phyloP scores from a whole-genome alignment of 2,329 filamentous ascomycete genomes.

The Acrocalymma vagum region DNA sequence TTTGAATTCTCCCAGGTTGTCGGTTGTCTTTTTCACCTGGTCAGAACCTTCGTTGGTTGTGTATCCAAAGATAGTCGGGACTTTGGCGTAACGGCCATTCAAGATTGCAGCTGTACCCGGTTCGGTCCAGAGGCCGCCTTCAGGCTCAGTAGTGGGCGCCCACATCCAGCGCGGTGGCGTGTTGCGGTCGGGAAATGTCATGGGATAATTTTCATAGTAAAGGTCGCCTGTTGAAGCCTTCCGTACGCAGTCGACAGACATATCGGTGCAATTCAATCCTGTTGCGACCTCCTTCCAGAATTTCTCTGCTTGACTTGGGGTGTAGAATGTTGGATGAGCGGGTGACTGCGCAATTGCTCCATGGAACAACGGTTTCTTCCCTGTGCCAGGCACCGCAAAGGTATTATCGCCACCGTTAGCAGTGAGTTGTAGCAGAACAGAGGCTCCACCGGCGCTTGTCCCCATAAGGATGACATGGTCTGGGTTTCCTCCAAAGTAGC shows the following conservation, averaged over 20 bases:
- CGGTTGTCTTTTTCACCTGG: constrained; percentile 46
- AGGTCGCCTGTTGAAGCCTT: constrained; percentile 35
- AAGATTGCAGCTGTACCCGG: constrained; percentile 37
- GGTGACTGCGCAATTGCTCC: constrained; percentile 42
- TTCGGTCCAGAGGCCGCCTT: constrained; percentile 39
- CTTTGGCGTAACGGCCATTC: constrained; percentile 34
- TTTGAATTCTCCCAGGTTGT: constrained; percentile 49
- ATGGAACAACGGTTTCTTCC: constrained; percentile 39
- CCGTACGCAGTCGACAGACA: constrained; percentile 34
- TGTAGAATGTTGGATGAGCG: constrained; percentile 43
- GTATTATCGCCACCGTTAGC: constrained; percentile 41
- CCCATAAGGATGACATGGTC: constrained; percentile 57
- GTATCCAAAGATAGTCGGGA: constrained; percentile 42
- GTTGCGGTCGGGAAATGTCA: constrained; percentile 38
- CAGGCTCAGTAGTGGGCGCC: constrained; percentile 40
- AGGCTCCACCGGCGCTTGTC: constrained; percentile 41
- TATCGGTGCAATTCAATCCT: constrained; percentile 40
- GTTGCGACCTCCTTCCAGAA: constrained; percentile 40
- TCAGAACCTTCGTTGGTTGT: constrained; percentile 50
- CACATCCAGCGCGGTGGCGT: constrained; percentile 46
- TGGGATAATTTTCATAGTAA: constrained; percentile 44
- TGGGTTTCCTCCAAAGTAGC: constrained; percentile 56
- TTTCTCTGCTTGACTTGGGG: constrained; percentile 36
- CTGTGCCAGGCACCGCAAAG: constrained; percentile 33
- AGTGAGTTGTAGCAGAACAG: constrained; percentile 38